phyloP scores from a whole-genome alignment of 108 stramenopile species.

The Cylindrotheca fusiformis region DNA sequence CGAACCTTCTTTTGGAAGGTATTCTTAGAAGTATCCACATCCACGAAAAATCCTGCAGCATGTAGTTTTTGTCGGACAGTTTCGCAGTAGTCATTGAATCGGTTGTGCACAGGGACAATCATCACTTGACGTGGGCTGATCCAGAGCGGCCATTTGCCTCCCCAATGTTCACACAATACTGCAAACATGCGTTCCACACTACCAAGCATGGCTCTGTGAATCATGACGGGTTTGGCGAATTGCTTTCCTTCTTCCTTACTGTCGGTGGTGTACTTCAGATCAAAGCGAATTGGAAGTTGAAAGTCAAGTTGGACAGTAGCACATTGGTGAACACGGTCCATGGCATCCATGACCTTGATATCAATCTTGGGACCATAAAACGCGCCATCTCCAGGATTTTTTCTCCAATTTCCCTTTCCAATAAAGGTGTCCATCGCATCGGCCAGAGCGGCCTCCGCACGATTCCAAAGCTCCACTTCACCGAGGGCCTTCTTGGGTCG shows the following conservation, averaged over 20 bases:
- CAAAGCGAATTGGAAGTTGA: conserved; percentile 98
- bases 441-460: conserved; percentile 88
- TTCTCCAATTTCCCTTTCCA: conserved; percentile 92
- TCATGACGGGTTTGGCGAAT: conserved; percentile 95
- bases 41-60: conserved; percentile 90
- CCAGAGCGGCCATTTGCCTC: conserved; percentile 99
- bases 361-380: conserved; percentile 99
- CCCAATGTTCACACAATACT: conserved; percentile 98
- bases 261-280: conserved; percentile 88
- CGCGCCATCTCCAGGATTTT: conserved; percentile 98
- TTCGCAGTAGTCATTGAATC: conserved; percentile 80
- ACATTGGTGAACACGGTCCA: conserved; percentile 99
- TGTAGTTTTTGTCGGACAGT: conserved; percentile 83
- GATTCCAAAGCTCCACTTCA: conserved; percentile 92
- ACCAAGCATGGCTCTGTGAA: conserved; percentile 99
- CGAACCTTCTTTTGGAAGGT: conserved; percentile 99
- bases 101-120: conserved; percentile 93
- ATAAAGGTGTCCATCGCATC: conserved; percentile 94
- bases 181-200: conserved; percentile 99
- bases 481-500: conserved; percentile 98
- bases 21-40: conserved; percentile 89
- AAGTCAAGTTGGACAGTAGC: conserved; percentile 99
- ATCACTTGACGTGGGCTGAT: conserved; percentile 97
- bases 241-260: conserved; percentile 79
- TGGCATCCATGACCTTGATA: conserved; percentile 99